These are phyloP conservation scores for Viridothelium virens DNA, from an alignment of 495 filamentous ascomycete species.

Conservation along the genomic window DNA sequence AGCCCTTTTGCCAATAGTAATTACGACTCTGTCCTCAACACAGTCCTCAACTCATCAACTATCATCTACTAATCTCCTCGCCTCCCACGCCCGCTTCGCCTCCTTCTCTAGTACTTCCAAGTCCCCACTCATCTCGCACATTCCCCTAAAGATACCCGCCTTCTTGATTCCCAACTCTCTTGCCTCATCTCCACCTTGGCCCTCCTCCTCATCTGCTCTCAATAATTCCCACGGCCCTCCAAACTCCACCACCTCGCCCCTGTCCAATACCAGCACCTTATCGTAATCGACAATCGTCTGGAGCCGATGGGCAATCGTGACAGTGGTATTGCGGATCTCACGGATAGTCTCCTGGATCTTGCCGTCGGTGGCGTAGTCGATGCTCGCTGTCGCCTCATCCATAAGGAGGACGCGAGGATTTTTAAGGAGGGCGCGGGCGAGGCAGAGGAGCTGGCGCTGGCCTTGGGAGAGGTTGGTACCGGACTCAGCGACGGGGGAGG, in stretches of 20 bases:
- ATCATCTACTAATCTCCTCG: constrained; percentile 47
- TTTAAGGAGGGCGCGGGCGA: constrained; percentile 90
- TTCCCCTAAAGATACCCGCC: constrained; percentile 67
- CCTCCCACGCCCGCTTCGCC: constrained; percentile 65
- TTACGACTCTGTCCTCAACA: neutral
- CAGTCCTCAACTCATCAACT: constrained; percentile 13
- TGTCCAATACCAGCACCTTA: constrained; percentile 94
- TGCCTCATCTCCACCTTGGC: neutral
- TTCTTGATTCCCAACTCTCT: constrained; percentile 35
- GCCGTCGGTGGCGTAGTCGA: constrained; percentile 90
- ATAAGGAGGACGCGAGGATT: constrained; percentile 87
- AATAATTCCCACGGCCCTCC: constrained; percentile 79
- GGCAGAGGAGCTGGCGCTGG: constrained; percentile 88
- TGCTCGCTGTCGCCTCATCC: constrained; percentile 98
- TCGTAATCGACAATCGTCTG: constrained; percentile 97
- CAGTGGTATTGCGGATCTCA: constrained; percentile 76
- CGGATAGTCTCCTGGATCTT: constrained; percentile 96
- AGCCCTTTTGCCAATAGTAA: neutral
- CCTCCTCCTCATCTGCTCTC: constrained; percentile 21
- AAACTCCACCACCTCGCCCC: constrained; percentile 79
- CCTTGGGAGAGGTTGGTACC: constrained; percentile 96
- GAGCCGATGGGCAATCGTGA: constrained; percentile 95
- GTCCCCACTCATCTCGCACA: constrained; percentile 95
- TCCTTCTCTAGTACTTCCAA: constrained; percentile 61
- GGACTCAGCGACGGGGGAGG: constrained; percentile 78